Base-by-base conservation (phyloP, 2,329 filamentous ascomycete genomes). In the Talaromyces atroroseus region DNA sequence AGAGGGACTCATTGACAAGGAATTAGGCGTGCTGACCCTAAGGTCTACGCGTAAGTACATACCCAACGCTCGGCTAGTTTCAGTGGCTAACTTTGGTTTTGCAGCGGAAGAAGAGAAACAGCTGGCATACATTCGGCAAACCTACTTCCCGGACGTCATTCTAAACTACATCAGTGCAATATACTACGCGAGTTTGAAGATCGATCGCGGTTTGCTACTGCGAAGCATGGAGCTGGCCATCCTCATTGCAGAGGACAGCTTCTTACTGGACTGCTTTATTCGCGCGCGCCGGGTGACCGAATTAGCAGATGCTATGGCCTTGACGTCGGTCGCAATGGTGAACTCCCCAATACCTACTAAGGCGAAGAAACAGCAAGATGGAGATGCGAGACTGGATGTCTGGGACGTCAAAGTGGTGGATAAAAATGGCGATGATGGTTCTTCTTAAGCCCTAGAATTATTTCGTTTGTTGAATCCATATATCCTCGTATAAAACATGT, bases 161-260 rank as follows among this genome's bases (percentile, higher is more conserved):
- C 80, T 99, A 50, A 89, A 88, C 2, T 96, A 94, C 69, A 84
- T 94, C 67, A 86, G 83, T 64, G 86, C 88, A 1, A 77, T 97
- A 50, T 88, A 95, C 68, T 88, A 88, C 66, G 87, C 88, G 0
- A 90, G 90, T 3, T 85, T 84, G 48, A 80, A 83, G 49, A 76
- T 95, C 45, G 87, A 85, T 47, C 85, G 90, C 45, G 89, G 92
- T 58, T 82, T 87, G 62, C 79, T 95, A 18, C 80, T 94, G 24
- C 86, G 92, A 67, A 89, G 87, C 65, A 92, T 99, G 88, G 89
- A 96, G 58, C 78, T 99, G 16, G 86, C 90, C 1, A 84, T 85
- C 2, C 81, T 96, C 51, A 90, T 92, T 1, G 84, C 87, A 56
- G 83, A 85, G 61, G 82, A 80, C 59, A 85, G 85, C 23, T 85